Percentiles rank a stretch among this genome's conserved stretches.
Conservation (phyloP, 768 basidiomycete genomes). For the Trametes sanguinea region DNA sequence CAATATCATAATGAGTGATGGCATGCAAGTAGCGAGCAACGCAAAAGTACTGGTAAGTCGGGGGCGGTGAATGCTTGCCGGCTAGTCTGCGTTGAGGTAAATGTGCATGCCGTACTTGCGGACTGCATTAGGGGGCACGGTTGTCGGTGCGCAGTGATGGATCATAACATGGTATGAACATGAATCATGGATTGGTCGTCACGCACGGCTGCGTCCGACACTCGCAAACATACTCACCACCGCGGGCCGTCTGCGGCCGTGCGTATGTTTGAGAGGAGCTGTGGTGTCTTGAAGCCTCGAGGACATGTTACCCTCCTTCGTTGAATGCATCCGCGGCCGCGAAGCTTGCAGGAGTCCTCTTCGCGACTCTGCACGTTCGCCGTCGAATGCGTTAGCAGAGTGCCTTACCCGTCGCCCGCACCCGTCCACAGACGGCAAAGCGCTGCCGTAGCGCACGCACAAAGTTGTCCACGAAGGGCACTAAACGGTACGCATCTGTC, state of each 20-base stretch:
- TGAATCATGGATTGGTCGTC: neutral
- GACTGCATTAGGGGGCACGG: no score
- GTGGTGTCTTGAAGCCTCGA: constrained; percentile 8
- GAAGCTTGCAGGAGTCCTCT: no score
- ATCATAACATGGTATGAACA: neutral
- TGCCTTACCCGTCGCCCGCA: neutral
- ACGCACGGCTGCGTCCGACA: neutral
- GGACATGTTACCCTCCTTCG: neutral
- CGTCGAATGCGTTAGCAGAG: no score
- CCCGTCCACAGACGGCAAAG: neutral
- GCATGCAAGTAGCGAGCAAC: no score
- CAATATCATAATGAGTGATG: no score
- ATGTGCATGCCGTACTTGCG: no score
- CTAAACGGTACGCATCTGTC: neutral
- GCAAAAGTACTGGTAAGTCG: no score
- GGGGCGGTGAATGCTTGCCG: no score
- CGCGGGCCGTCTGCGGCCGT: no score
- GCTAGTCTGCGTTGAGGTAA: no score
- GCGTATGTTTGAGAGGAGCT: no score
- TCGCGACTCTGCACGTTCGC: neutral
- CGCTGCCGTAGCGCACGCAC: neutral
- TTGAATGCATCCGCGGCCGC: neutral
- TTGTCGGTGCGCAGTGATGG: neutral
- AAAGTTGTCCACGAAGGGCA: neutral
- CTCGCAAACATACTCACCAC: neutral